Percentiles rank a stretch among this genome's conserved stretches.
These are phyloP conservation scores for Thielaviopsis ethacetica DNA, from an alignment of 2,329 filamentous ascomycete species.

Conservation along the genomic window DNA sequence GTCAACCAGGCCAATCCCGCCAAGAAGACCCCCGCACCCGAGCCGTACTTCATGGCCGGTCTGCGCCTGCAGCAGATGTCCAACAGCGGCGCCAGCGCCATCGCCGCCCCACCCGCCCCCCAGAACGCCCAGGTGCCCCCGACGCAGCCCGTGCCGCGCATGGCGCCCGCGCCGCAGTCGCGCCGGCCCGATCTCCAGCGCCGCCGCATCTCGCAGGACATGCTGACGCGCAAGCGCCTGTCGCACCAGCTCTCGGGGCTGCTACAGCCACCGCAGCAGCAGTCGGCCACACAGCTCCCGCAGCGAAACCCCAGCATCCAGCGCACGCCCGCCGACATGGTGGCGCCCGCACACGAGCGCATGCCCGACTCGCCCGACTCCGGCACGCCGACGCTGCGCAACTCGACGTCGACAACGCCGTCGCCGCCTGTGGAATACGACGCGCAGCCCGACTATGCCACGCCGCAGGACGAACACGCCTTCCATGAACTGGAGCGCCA, in stretches of 20 bases:
- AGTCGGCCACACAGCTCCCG: background rate
- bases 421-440: background rate
- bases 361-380: slow-evolving; percentile 7
- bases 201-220: background rate
- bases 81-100: background rate
- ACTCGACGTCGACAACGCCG: slow-evolving; percentile 4
- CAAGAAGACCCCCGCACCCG: background rate
- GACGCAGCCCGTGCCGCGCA: background rate
- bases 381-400: slow-evolving; percentile 4
- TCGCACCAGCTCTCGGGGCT: background rate
- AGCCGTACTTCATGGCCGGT: slow-evolving; percentile 8
- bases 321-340: slow-evolving; percentile 1
- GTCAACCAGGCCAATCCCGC: background rate
- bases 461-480: background rate
- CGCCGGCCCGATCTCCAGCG: background rate
- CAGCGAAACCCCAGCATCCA: background rate
- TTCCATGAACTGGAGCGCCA: slow-evolving; percentile 4
- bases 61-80: slow-evolving; percentile 6
- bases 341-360: background rate
- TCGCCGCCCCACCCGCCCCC: background rate
- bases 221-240: background rate
- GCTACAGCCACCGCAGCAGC: too few relatives aligned
- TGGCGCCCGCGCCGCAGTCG: background rate
- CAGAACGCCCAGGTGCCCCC: background rate
- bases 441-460: background rate